Evolutionary conservation across 768 basidiomycete species (phyloP).

Genomic region (Austroboletus festivus): DNA sequence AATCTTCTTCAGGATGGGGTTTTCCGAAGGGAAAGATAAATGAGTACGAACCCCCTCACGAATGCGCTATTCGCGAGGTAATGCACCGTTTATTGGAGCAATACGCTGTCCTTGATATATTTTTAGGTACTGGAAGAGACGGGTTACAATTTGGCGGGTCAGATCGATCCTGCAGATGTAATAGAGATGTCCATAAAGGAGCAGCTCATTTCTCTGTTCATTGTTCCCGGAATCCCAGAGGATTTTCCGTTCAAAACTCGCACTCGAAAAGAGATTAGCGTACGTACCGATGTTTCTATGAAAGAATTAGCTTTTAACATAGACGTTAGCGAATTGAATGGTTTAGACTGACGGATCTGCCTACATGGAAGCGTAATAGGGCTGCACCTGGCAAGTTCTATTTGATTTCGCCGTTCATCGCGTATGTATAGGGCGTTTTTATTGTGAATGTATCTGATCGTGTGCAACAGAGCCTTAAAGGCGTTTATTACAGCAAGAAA

Average conservation of each 20-base stretch:
- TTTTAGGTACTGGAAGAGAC: slow-evolving; percentile 92
- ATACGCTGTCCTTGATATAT: slow-evolving; percentile 8
- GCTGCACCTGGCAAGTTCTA: slow-evolving; percentile 80
- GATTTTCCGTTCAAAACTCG: slow-evolving; percentile 87
- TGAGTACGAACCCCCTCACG: slow-evolving; percentile 77
- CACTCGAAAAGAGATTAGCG: slow-evolving; percentile 97
- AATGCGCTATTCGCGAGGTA: slow-evolving; percentile 92
- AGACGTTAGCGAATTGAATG: slow-evolving; percentile 87
- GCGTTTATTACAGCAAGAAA: slow-evolving; percentile 64
- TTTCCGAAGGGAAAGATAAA: slow-evolving; percentile 99
- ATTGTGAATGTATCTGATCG: slow-evolving; percentile 3
- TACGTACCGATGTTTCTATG: slow-evolving; percentile 38
- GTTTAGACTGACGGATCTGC: slow-evolving; percentile 86
- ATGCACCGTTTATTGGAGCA: slow-evolving; percentile 17
- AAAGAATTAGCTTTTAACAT: slow-evolving; percentile 7
- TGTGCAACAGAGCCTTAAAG: slow-evolving; percentile 41
- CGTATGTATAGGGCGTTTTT: slow-evolving; percentile 42
- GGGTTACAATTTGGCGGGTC: slow-evolving; percentile 80
- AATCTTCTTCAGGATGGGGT: slow-evolving; percentile 95
- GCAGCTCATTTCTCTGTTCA: slow-evolving; percentile 86
- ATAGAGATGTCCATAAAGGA: slow-evolving; percentile 87
- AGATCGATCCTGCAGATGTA: slow-evolving; percentile 62
- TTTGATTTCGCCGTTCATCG: slow-evolving; percentile 91
- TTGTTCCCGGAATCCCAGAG: slow-evolving; percentile 86
- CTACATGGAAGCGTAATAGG: slow-evolving; percentile 86